Conservation (phyloP, 495 filamentous ascomycete genomes). For the Hyaloscypha hepaticicola region DNA sequence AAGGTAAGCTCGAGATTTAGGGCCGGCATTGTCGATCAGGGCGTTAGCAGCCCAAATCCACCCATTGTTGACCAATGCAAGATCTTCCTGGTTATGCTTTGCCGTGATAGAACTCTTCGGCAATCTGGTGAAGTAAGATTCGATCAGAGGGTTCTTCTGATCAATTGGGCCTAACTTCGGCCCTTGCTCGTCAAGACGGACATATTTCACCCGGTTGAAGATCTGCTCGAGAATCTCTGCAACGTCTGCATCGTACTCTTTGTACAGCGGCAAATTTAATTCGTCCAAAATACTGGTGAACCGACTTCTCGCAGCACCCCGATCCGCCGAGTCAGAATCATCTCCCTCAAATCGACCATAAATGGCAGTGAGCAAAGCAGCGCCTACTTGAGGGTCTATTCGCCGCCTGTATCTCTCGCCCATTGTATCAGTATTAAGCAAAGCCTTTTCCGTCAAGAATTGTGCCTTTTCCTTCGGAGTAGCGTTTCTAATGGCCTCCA, state of each 20-base stretch:
- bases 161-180: constrained; percentile 83
- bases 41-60: constrained; percentile 99
- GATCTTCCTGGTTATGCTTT: constrained; percentile 70
- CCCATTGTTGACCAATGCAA: constrained; percentile 92
- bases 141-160: constrained; percentile 76
- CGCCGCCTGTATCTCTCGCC: constrained; percentile 74
- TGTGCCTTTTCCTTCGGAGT: constrained; percentile 59
- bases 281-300: constrained; percentile 70
- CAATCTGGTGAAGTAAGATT: constrained; percentile 93
- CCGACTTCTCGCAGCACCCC: constrained; percentile 46
- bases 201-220: constrained; percentile 91
- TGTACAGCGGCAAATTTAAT: constrained; percentile 82
- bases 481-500: constrained; percentile 57
- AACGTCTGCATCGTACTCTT: constrained; percentile 84
- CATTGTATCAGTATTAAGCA: constrained; percentile 67
- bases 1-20: constrained; percentile 83
- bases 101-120: constrained; percentile 75
- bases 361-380: constrained; percentile 64
- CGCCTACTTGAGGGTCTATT: constrained; percentile 65
- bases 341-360: constrained; percentile 65
- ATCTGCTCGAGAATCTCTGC: constrained; percentile 84
- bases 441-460: constrained; percentile 55
- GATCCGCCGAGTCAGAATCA: constrained; percentile 41
- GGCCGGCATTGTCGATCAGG: constrained; percentile 89
- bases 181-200: constrained; percentile 85